Conservation (phyloP, 495 filamentous ascomycete species). For the Talaromyces liani region DNA sequence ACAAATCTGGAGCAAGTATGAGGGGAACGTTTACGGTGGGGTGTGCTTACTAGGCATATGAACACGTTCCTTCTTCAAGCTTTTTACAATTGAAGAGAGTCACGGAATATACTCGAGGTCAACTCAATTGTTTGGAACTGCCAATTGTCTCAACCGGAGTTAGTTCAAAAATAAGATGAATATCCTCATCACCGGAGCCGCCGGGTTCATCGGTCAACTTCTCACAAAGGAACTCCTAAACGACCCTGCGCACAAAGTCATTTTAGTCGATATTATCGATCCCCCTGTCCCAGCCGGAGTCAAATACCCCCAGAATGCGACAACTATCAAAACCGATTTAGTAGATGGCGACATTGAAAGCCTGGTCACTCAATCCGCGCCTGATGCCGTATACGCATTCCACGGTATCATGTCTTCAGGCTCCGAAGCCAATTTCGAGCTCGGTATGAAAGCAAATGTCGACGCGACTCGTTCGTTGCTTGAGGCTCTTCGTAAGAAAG, state of each 20-base stretch:
- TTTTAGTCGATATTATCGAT: slow-evolving; percentile 54
- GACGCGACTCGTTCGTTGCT: slow-evolving; percentile 58
- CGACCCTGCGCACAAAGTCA: slow-evolving; percentile 44
- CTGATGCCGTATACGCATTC: slow-evolving; percentile 64
- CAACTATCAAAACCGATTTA: slow-evolving; percentile 49
- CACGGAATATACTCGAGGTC: too few species aligned
- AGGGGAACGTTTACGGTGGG: background rate
- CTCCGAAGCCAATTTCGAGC: slow-evolving; percentile 62
- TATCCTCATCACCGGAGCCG: slow-evolving; percentile 63
- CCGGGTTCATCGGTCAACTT: slow-evolving; percentile 61
- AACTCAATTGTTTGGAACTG: background rate
- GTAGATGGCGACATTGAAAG: slow-evolving; percentile 36
- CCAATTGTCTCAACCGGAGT: background rate
- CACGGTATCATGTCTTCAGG: slow-evolving; percentile 78
- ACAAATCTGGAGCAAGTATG: background rate
- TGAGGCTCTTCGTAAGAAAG: slow-evolving; percentile 43
- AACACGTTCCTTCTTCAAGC: background rate
- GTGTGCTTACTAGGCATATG: background rate
- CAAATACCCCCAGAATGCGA: slow-evolving; percentile 46
- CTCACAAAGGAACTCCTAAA: slow-evolving; percentile 53
- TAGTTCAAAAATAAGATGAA: slow-evolving; percentile 29
- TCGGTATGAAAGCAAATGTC: slow-evolving; percentile 64
- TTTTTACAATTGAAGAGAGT: background rate
- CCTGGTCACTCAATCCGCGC: slow-evolving; percentile 36
- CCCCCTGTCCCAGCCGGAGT: slow-evolving; percentile 46